Conservation (phyloP, 2,329 filamentous ascomycete species). For the Pseudogymnoascus sp. region DNA sequence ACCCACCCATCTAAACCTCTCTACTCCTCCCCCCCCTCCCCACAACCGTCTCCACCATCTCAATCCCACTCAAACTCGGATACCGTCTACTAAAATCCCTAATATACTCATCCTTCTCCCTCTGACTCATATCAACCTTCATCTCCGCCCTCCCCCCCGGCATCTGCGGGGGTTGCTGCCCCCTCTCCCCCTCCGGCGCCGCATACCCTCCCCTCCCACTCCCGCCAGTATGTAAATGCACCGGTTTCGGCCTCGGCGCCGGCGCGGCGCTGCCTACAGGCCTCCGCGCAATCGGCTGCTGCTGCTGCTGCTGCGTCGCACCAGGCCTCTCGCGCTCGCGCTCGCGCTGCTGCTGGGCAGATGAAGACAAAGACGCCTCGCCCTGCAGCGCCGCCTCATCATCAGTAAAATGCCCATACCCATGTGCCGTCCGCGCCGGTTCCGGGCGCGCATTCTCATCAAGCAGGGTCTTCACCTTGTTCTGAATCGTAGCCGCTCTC, state of each 20-base stretch:
- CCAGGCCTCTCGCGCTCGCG: slow-evolving; percentile 15
- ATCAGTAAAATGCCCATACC: slow-evolving; percentile 82
- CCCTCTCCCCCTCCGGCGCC: slow-evolving; percentile 18
- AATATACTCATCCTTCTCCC: slow-evolving; percentile 58
- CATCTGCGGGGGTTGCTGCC: not conserved
- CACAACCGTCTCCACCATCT: slow-evolving; percentile 42
- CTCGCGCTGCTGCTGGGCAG: slow-evolving; percentile 14
- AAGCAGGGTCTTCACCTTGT: slow-evolving; percentile 77
- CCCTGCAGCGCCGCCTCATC: slow-evolving; percentile 25
- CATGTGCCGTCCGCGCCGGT: slow-evolving; percentile 65
- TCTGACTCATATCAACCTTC: slow-evolving; percentile 44
- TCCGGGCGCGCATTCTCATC: slow-evolving; percentile 63
- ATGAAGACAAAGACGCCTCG: not conserved
- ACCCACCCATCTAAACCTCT: not conserved
- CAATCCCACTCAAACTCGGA: slow-evolving; percentile 74
- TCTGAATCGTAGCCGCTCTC: slow-evolving; percentile 79
- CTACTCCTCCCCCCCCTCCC: slow-evolving; percentile 11
- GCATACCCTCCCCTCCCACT: slow-evolving; percentile 23
- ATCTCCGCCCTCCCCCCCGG: slow-evolving; percentile 25
- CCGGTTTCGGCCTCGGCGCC: slow-evolving; percentile 44
- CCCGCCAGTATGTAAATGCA: slow-evolving; percentile 49
- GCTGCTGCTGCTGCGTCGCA: slow-evolving; percentile 21
- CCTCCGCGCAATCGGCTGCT: slow-evolving; percentile 35
- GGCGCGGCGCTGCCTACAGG: slow-evolving; percentile 32
- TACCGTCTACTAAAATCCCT: slow-evolving; percentile 74